Base-by-base conservation (phyloP, 2,329 filamentous ascomycete species). In the Atkinsonella texensis region DNA sequence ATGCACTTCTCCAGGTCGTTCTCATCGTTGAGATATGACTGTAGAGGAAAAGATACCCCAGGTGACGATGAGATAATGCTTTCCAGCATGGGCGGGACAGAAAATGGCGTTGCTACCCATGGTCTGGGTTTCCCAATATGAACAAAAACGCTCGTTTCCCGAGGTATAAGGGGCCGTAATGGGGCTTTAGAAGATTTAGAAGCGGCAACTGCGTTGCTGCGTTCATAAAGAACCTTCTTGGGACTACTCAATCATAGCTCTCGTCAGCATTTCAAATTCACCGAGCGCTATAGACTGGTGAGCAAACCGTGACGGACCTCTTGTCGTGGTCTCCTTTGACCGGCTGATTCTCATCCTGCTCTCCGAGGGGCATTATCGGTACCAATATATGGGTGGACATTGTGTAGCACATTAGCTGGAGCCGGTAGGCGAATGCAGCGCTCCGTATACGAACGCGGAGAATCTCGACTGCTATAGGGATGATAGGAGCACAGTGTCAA, bases 1-100 rank as follows among this genome's bases (percentile, higher is more conserved):
- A 52, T 15, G 10, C 46, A 32, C 11, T 35, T 48, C 41, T 52
- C 46, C 46, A 52, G 40, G 6, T 43, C 40, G 11, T 52, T 52
- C 18, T 49, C 40, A 39, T 52, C 46, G 11, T 49, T 20, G 10
- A 52, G 50, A 45, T 52, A 52, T 18, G 31, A 28, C 42, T 48
- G 40, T 8, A 52, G 50, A 11, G 50, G 38, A 9, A 52, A 31
- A 20, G 38, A 33, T 6, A 17, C 18, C 15, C 5, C 40, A 46
- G 23, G 35, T 17, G 33, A 35, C 13, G 41, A 43, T 43, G 41
- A 28, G 9, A 13, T n/a, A 23, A 13, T 18, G 12, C 39, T 43
- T 35, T 3, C 20, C 13, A 20, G 13, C 8, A 31, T 45, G 11
- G 18, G 11, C 10, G 41, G 18, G 7, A 38, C 17, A 18, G 32